Evolutionary conservation across 2,329 filamentous ascomycete species (phyloP), one percentile per base, ranked within the genome.

Genomic region (Sporothrix brunneoviolacea): DNA sequence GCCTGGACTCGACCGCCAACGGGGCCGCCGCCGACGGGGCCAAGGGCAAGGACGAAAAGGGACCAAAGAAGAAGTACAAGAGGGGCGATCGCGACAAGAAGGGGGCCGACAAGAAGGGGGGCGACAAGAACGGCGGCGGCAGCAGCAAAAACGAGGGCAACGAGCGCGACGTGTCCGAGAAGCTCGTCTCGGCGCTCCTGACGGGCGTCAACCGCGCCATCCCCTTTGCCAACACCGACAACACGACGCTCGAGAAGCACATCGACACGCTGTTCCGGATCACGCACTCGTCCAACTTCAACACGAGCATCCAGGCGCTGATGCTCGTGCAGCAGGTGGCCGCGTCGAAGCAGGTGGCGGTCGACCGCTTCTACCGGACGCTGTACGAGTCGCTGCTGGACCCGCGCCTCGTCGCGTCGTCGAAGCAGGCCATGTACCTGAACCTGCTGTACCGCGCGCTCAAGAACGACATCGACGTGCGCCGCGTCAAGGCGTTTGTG

Each of bases 241-340:
- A 88, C 59, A 80, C 82, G 38, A 82, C 81, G 76, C 80, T 97
- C 57, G 88, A 94, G 62, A 83, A 84, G 52, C 91, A 98, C 62
- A 80, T 98, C 51, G 86, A 97, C 64, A 96, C 91, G 3, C 77
- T 98, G 22, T 98, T 96, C 77, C 84, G 83, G 60, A 93, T 98
- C 61, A 95, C 93, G 0, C 93, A 98, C 68, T 97, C 91, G 1
- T 89, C 91, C 51, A 98, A 98, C 68, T 97, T 98, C 77, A 98
- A 97, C 70, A 98, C 93, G 1, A 93, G 90, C 64, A 88, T 98
- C 33, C 93, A 98, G 68, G 91, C 93, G 30, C 78, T 98, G 57
- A 86, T 95, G 70, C 74, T 98, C 42, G 94, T 98, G 58, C 93
- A 97, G 65, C 93, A 97, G 65, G 79, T 98, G 24, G 88, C 90